Base-by-base conservation (phyloP, 306 rosid species). In the Biancaea sappan region DNA sequence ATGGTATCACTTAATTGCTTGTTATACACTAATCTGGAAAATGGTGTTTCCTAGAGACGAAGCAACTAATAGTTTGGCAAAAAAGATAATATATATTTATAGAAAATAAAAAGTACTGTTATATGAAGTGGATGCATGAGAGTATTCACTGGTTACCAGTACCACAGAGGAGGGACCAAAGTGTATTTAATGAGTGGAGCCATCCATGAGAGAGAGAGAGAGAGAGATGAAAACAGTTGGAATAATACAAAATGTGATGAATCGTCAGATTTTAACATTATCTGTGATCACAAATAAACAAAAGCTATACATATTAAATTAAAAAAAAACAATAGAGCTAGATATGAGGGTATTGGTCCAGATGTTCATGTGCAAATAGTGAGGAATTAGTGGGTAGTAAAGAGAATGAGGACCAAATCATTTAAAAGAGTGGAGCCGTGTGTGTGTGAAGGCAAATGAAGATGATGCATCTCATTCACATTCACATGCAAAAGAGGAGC, bases 351-450 rank as follows among this genome's bases (percentile, higher is more conserved):
- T 28, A 26, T 29, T 3, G 47, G 47, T 18, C 41, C 43, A 70
- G 15, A 66, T 25, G 35, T 24, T 24, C 2, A 66, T 25, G 35
- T 24, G 14, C 2, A 70, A 25, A 43, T 22, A 61, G 16, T 18
- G 56, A 12, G 38, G 26, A 65, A 43, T n/a, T 32, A n/a, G n/a
- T n/a, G n/a, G 47, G 8, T 7, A 29, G 58, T 48, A 29, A 19
- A 19, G 12, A 66, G 63, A 54, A 63, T 61, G 52, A 51, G 78
- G 74, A 58, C 82, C 84, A 67, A 70, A 63, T 40, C 41, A 61
- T 73, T 67, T 76, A 69, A 83, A 86, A 80, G 67, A 40, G 85
- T 74, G 84, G 88, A 83, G 81, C 84, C 84, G 46, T 34, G 47
- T 41, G 47, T 50, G 19, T 58, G 52, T 69, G 43, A 56, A 51